Evolutionary conservation across 2,329 filamentous ascomycete genomes (phyloP).

Genomic region (Neophaeococcomyces aloes): DNA sequence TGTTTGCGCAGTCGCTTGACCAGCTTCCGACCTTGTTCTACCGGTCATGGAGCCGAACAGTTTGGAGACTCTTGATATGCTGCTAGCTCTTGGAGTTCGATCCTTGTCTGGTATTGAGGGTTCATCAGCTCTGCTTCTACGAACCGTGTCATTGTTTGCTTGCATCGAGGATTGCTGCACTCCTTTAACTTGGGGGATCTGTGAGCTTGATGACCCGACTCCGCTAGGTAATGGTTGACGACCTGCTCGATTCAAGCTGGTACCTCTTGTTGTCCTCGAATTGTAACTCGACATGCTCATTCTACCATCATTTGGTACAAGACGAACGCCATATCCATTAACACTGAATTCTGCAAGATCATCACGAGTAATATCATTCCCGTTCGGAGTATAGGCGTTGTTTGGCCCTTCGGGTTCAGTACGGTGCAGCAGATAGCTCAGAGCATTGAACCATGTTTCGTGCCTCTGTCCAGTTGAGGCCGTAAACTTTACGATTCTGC

Average conservation of each 20-base stretch:
- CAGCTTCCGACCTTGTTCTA: background rate
- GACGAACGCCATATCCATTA: constrained; percentile 44
- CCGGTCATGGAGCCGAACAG: constrained; percentile 37
- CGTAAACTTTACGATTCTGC: constrained; percentile 84
- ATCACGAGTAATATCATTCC: constrained; percentile 48
- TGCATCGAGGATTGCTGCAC: background rate
- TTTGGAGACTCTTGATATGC: constrained; percentile 25
- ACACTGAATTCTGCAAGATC: constrained; percentile 79
- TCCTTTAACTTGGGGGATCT: constrained; percentile 24
- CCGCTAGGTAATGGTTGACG: constrained; percentile 28
- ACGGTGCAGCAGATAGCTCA: constrained; percentile 82
- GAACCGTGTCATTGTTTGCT: constrained; percentile 7
- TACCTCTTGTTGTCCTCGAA: constrained; percentile 58
- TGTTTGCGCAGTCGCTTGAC: background rate
- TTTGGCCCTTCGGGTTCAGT: constrained; percentile 46
- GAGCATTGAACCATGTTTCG: constrained; percentile 96
- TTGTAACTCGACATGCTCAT: constrained; percentile 68
- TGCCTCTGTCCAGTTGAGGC: constrained; percentile 87
- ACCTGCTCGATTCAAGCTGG: constrained; percentile 29
- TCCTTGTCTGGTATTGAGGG: constrained; percentile 38
- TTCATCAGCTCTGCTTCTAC: constrained; percentile 29
- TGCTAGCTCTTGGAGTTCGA: constrained; percentile 33
- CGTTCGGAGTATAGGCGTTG: constrained; percentile 32
- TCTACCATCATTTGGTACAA: constrained; percentile 33
- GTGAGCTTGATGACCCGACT: constrained; percentile 26